Base-by-base conservation (phyloP, 1,139 yeast species). In the Candida glucosophila region DNA sequence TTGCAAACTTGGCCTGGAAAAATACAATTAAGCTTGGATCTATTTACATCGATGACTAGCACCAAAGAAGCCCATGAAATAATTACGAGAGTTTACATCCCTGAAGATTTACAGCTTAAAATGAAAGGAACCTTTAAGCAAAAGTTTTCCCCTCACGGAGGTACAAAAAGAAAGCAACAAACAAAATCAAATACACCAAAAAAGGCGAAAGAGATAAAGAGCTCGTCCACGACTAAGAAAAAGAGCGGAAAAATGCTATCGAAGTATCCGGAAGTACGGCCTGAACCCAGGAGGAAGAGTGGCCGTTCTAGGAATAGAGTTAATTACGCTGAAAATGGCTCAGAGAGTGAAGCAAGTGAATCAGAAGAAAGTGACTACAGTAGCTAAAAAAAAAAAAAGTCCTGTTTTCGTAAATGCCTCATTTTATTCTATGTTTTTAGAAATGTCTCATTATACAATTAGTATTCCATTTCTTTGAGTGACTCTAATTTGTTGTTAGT, bases 1-100 rank as follows among this genome's bases (percentile, higher is more conserved):
- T 59, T 81, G 33, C 71, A 76, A 17, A 74, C 88, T 0, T 86
- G 90, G 75, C 93, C 95, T 0, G 92, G 90, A 1, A 79, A 77
- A 39, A 49, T 80, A 15, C 70, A 70, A 18, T 51, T 85, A 15
- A 78, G 92, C 0, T 52, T 63, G 8, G 94, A 82, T 41, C 50
- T 80, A 7, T 83, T 65, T 49, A 55, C 62, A 8, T 73, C 81
- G 1, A 75, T 78, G 65, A 46, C 55, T 2, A 50, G 60, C 21
- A 43, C 58, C 5, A 43, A 47, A 15, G 72, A 65, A 35, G 70
- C 71, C 1, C 72, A 67, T 33, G 42, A 42, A 6, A 47, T 67
- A 31, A 60, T 67, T 2, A 49, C 68, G 2, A 65, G 55, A 9
- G 59, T 68, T 4, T 77, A 60, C 39, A 63, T 78, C 17, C 63